Evolutionary conservation across 2,329 filamentous ascomycete species (phyloP).

Genomic region (Akanthomyces uredinophilus): DNA sequence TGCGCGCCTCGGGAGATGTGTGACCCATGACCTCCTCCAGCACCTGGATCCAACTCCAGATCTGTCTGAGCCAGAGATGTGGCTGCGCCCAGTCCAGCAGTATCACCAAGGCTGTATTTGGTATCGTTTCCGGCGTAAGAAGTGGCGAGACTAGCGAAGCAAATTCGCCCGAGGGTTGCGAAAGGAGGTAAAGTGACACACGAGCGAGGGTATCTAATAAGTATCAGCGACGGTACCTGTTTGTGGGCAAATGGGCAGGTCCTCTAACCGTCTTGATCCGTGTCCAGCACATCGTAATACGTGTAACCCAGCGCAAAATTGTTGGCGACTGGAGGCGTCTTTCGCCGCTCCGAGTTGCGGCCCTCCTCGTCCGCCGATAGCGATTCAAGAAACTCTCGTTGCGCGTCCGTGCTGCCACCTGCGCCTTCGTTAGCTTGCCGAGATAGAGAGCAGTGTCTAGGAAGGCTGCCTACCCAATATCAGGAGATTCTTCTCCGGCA

Average conservation of each 20-base stretch:
- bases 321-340: slow-evolving; percentile 77
- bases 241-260: not conserved
- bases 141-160: slow-evolving; percentile 78
- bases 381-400: slow-evolving; percentile 75
- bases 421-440: slow-evolving; percentile 14
- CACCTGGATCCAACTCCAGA: slow-evolving; percentile 84
- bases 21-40: slow-evolving; percentile 71
- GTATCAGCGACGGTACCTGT: slow-evolving; percentile 19
- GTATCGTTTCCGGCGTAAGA: slow-evolving; percentile 75
- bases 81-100: slow-evolving; percentile 95
- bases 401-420: slow-evolving; percentile 79
- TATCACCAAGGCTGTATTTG: slow-evolving; percentile 82
- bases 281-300: slow-evolving; percentile 89
- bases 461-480: slow-evolving; percentile 61
- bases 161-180: slow-evolving; percentile 78
- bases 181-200: slow-evolving; percentile 81
- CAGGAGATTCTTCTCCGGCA: slow-evolving; percentile 87
- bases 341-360: slow-evolving; percentile 51
- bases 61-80: slow-evolving; percentile 84
- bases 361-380: slow-evolving; percentile 50
- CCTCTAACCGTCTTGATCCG: slow-evolving; percentile 77
- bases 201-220: slow-evolving; percentile 78
- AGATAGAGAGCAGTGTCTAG: not conserved
- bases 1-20: slow-evolving; percentile 70
- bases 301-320: slow-evolving; percentile 91